Evolutionary conservation across 495 filamentous ascomycete genomes (phyloP), one percentile per base, ranked within the genome.

Genomic region (Xylaria curta): DNA sequence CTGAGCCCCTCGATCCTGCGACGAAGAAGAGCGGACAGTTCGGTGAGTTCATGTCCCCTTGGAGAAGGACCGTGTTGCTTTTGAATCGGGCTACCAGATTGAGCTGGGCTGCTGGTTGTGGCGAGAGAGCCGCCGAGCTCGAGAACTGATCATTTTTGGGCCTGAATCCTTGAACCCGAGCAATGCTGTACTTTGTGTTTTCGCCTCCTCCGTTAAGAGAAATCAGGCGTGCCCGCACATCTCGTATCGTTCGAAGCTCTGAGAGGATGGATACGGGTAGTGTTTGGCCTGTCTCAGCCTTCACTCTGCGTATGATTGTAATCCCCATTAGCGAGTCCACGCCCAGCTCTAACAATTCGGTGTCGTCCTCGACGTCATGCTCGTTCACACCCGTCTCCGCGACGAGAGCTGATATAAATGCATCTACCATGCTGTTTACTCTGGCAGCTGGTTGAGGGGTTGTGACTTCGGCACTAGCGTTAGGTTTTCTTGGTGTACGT

Each of bases 1-100:
- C 82, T 21, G 86, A 87, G 13, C 91, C 91, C 38, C 83, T 84
- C 9, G 90, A 90, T 71, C 91, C 91, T 24, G 91, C 89, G 65
- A 92, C 77, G 26, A 92, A 80, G 77, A 89, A 72, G 15, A 93
- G 76, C 40, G 78, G 85, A 73, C 84, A 85, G 4, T 70, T 81
- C 19, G 83, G 77, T 26, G 77, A 81, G 74, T 82, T 84, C 0
- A 84, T 70, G 9, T 87, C 82, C 10, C 91, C 91, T 46, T 86
- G 82, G 1, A 91, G 88, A 83, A 83, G 10, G 79, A 89, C 31
- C 73, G 36, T 44, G 64, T 62, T 70, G 74, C 63, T 54, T 44
- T 26, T 36, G n/a, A 65, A 70, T 19, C 21, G 21, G 49, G 70
- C 19, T 12, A 60, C 33, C 26, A 76, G 64, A 21, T 3, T 24